These are phyloP conservation scores for Ophiostoma angusticollis DNA, from an alignment of 2,329 filamentous ascomycete species.

Conservation along the genomic window DNA sequence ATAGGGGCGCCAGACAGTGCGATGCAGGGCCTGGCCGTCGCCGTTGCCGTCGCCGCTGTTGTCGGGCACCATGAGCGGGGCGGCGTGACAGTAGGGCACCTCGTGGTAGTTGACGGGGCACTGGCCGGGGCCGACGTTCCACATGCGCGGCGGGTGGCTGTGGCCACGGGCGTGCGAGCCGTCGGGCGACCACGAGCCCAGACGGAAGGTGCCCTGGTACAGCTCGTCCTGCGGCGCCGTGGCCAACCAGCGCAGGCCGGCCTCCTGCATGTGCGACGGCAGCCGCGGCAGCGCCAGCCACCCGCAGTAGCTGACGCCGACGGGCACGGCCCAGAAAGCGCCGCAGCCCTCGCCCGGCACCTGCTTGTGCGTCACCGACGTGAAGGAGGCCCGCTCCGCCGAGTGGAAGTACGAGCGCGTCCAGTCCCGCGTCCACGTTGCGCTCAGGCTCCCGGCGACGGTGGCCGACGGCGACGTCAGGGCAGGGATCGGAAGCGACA, in stretches of 20 bases:
- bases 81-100: constrained; percentile 9
- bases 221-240: not conserved
- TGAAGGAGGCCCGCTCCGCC: constrained; percentile 7
- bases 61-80: not conserved
- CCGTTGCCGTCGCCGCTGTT: not conserved
- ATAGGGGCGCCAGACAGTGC: constrained; percentile 8
- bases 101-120: constrained; percentile 11
- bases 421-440: constrained; percentile 10
- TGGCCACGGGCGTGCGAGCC: not conserved
- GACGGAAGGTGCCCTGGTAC: constrained; percentile 3
- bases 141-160: constrained; percentile 6
- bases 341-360: constrained; percentile 13
- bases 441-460: constrained; percentile 2
- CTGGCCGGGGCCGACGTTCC: constrained; percentile 8
- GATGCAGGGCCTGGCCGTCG: constrained; percentile 6
- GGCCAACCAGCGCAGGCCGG: constrained; percentile 2
- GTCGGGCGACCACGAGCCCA: constrained; percentile 1
- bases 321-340: constrained; percentile 13
- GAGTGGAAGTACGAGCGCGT: constrained; percentile 8
- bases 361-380: constrained; percentile 9
- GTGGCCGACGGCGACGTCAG: constrained; percentile 2
- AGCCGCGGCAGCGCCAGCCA: constrained; percentile 8
- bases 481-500: not conserved
- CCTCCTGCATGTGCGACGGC: constrained; percentile 3
- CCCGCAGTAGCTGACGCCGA: constrained; percentile 9